Conservation (phyloP, 257 asterid species). For the Ajuga chamaepitys region DNA sequence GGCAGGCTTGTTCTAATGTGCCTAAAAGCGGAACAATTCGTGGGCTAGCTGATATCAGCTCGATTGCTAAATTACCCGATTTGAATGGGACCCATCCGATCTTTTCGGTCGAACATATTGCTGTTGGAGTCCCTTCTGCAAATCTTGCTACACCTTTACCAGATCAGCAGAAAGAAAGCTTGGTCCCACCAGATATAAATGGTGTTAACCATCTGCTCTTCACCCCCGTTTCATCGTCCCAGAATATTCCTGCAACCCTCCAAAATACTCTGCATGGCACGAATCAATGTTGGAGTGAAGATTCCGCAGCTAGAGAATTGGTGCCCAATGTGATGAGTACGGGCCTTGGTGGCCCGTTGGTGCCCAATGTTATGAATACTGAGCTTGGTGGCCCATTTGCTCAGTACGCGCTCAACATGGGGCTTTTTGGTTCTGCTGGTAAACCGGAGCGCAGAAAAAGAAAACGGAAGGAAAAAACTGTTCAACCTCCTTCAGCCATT, state of each 20-base stretch:
- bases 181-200: conserved; percentile 12
- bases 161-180: conserved; percentile 18
- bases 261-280: conserved; percentile 12
- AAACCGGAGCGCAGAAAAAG: conserved; percentile 30
- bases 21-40: conserved; percentile 17
- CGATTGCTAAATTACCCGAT: conserved; percentile 31
- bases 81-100: conserved; percentile 26
- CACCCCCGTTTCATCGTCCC: conserved; percentile 22
- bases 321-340: conserved; percentile 8
- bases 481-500: conserved; percentile 28
- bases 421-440: conserved; percentile 7
- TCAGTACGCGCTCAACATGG: conserved; percentile 17
- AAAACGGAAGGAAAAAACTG: conserved; percentile 33
- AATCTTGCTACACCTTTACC: conserved; percentile 20
- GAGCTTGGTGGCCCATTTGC: conserved; percentile 19
- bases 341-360: conserved; percentile 14
- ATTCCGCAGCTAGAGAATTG: conserved; percentile 4
- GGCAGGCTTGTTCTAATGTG: conserved; percentile 17
- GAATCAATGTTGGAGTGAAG: conserved; percentile 9
- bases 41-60: conserved; percentile 13
- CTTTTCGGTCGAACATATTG: conserved; percentile 26
- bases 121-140: conserved; percentile 25
- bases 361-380: conserved; percentile 4
- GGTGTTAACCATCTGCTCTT: conserved; percentile 10
- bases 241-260: conserved; percentile 15